These are phyloP conservation scores for Backusella tarrabulga DNA, from an alignment of 192 early-diverging fungal species.

Conservation along the genomic window DNA sequence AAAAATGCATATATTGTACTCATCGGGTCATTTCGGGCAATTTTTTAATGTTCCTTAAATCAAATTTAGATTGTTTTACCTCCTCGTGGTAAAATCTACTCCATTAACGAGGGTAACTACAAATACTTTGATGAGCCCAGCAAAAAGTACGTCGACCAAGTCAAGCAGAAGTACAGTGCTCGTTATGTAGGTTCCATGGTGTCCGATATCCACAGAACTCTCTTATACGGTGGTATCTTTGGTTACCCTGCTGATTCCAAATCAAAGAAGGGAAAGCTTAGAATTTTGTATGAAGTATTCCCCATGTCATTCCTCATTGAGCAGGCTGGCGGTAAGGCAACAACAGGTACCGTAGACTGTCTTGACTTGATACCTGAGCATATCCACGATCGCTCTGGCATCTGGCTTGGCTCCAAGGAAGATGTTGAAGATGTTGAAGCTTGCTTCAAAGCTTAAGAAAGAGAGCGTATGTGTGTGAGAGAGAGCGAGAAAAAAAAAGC, in stretches of 20 bases:
- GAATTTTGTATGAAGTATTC: constrained; percentile 97
- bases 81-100: constrained; percentile 91
- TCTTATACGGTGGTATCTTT: constrained; percentile 64
- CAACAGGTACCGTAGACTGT: constrained; percentile 77
- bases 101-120: constrained; percentile 96
- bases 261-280: constrained; percentile 87
- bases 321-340: constrained; percentile 93
- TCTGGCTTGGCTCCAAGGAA: constrained; percentile 87
- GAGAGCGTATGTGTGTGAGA: not conserved
- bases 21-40: constrained; percentile 4
- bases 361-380: constrained; percentile 83
- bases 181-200: constrained; percentile 99
- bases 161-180: constrained; percentile 94
- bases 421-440: constrained; percentile 89
- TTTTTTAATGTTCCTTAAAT: not conserved
- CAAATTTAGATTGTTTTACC: constrained; percentile 64
- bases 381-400: constrained; percentile 88
- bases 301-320: constrained; percentile 97
- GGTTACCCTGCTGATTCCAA: constrained; percentile 63
- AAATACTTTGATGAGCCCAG: constrained; percentile 87
- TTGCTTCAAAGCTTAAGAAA: constrained; percentile 43
- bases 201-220: constrained; percentile 94
- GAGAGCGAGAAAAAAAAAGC: not conserved
- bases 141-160: constrained; percentile 82
- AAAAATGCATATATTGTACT: constrained; percentile 21